Evolutionary conservation across 306 rosid species (phyloP), one percentile per base, ranked within the genome.

Genomic region (Calophaca sinica): DNA sequence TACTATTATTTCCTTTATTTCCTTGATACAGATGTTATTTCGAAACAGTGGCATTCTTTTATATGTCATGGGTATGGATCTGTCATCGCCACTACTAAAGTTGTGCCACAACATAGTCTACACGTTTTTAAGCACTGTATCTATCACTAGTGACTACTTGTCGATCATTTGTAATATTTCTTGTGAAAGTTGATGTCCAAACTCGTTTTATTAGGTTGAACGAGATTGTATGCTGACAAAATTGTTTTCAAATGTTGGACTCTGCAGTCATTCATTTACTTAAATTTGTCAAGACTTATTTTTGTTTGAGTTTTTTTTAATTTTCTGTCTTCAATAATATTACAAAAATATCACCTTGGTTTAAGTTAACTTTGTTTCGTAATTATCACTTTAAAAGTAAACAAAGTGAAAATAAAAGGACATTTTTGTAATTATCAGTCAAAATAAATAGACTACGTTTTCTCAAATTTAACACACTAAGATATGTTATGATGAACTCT

Each of bases 1-100:
- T 94, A 74, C 76, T 32, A 58, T 61, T 54, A 44, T 76, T 60
- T 53, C 48, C 62, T 63, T 61, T 54, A 44, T 76, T 60, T 53
- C 48, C 62, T 63, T 41, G 36, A 44, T 28, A 42, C 36, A 9
- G 1, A 55, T 68, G 53, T 67, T 13, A 20, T 78, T 45, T 44
- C 14, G 11, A 62, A 53, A 45, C 13, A 53, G 20, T 13, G 72
- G 5, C 42, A 33, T 61, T 51, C 36, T 61, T 60, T 68, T 38
- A 6, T 61, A 70, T 62, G 33, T 45, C 68, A 50, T 61, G 58
- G 63, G 53, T 70, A 63, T 55, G 69, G 44, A 63, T 76, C 74
- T 71, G 60, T 57, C 53, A 9, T 36, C 60, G 41, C 26, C 26
- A 20, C 26, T 20, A 20, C 26, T 20, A 20, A 20, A 20, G 26